Evolutionary conservation across 345 rosid species (phyloP).

Genomic region (Rhodamnia argentea): DNA sequence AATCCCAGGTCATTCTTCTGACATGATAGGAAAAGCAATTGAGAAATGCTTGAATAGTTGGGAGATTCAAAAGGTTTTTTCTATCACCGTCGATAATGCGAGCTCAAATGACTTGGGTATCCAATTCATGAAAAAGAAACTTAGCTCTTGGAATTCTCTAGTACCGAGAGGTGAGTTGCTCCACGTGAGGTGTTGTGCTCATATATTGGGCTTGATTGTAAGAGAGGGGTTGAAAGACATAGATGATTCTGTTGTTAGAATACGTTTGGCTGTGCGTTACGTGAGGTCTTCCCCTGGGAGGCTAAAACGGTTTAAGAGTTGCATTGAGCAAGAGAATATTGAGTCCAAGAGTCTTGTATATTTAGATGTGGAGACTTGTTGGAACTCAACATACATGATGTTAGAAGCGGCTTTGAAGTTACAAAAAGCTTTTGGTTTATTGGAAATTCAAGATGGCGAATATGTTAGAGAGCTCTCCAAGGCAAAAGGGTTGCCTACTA

Average conservation of each 20-base stretch:
- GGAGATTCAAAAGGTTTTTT: conserved; percentile 4
- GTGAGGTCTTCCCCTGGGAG: not conserved
- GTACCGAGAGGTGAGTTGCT: not conserved
- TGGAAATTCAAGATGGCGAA: not conserved
- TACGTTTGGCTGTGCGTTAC: not conserved
- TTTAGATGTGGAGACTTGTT: not conserved
- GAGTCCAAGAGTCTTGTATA: not conserved
- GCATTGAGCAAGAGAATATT: not conserved
- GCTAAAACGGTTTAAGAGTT: not conserved
- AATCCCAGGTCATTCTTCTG: not conserved
- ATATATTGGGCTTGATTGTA: not conserved
- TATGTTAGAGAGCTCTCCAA: not conserved
- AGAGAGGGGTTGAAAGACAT: not conserved
- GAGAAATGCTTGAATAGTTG: conserved; percentile 4
- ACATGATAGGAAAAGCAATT: not conserved
- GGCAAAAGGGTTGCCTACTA: not conserved
- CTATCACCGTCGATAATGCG: conserved; percentile 3
- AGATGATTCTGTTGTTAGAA: not conserved
- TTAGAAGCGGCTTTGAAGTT: not conserved
- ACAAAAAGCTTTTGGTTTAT: not conserved
- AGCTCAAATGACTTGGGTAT: not conserved
- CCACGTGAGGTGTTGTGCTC: not conserved
- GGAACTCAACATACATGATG: conserved; percentile 1
- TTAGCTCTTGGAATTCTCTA: not conserved
- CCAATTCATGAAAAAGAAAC: not conserved